Evolutionary conservation across 2,329 filamentous ascomycete genomes (phyloP).

Genomic region (Aschersonia sp.): DNA sequence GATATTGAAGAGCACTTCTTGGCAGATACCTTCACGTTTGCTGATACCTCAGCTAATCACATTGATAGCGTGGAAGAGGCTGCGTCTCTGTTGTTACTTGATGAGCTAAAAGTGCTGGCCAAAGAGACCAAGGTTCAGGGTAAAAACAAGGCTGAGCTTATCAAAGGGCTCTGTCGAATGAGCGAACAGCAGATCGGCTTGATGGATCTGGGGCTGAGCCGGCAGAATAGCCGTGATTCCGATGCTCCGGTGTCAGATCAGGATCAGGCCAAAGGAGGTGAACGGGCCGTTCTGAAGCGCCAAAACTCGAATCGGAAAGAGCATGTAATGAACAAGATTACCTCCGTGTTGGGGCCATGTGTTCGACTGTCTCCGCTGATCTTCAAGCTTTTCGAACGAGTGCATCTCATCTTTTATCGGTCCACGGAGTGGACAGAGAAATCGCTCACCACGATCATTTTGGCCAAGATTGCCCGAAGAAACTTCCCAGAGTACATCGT

Average conservation of each 20-base stretch:
- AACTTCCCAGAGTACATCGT: conserved; percentile 89
- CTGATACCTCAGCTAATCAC: conserved; percentile 57
- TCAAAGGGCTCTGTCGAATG: conserved; percentile 56
- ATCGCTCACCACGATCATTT: conserved; percentile 83
- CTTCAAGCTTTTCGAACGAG: conserved; percentile 77
- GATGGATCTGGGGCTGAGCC: conserved; percentile 50
- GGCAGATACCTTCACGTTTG: conserved; percentile 54
- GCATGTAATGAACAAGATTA: conserved; percentile 65
- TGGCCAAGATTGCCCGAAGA: conserved; percentile 74
- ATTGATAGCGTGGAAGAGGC: conserved; percentile 75
- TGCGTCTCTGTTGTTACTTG: conserved; percentile 63
- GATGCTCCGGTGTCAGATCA: conserved; percentile 26
- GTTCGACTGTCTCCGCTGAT: conserved; percentile 61
- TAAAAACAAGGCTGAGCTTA: conserved; percentile 72
- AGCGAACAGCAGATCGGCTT: conserved; percentile 65
- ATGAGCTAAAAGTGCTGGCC: conserved; percentile 72
- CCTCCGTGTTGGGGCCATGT: conserved; percentile 65
- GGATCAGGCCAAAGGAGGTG: conserved; percentile 14
- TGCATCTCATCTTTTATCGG: conserved; percentile 90
- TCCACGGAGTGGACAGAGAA: conserved; percentile 97
- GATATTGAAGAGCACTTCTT: conserved; percentile 30
- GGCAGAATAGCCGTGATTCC: conserved; percentile 46
- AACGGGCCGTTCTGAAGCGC: conserved; percentile 8
- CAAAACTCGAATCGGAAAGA: conserved; percentile 47
- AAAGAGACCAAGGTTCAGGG: conserved; percentile 80